Evolutionary conservation across 352 stramenopile species (phyloP).

Genomic region (Globisporangium megalacanthum): DNA sequence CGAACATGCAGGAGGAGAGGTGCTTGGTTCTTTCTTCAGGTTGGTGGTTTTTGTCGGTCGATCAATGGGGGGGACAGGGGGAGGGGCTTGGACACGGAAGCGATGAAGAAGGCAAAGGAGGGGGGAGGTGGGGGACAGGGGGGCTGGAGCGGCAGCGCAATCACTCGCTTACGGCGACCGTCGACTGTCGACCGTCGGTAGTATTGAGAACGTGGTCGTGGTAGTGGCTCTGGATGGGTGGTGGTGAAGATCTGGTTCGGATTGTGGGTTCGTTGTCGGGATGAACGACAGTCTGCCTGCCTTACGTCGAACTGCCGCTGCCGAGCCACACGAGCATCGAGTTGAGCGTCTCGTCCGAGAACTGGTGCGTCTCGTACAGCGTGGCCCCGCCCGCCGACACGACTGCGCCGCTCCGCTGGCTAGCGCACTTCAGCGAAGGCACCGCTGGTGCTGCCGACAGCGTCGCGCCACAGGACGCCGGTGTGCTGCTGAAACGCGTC

Average conservation of each 20-base stretch:
- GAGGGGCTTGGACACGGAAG: too few species aligned
- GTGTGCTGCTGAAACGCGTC: background rate
- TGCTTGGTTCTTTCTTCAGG: too few species aligned
- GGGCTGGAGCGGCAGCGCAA: too few species aligned
- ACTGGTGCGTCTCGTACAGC: slow-evolving; percentile 38
- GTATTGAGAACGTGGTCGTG: too few species aligned
- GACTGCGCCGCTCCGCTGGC: background rate
- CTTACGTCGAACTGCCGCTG: slow-evolving; percentile 6
- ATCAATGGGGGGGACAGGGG: too few species aligned
- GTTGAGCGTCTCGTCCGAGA: slow-evolving; percentile 46
- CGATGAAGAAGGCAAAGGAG: too few species aligned
- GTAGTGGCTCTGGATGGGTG: too few species aligned
- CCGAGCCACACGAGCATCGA: slow-evolving; percentile 32
- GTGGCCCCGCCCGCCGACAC: background rate
- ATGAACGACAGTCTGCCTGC: background rate
- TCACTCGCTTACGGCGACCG: too few species aligned
- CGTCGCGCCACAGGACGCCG: background rate
- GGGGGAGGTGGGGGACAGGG: too few species aligned
- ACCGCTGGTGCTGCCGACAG: background rate
- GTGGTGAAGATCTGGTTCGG: slow-evolving; percentile 1
- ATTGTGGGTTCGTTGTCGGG: background rate
- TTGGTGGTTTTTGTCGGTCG: too few species aligned
- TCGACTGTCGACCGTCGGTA: too few species aligned
- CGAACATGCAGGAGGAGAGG: too few species aligned
- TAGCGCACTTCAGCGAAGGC: background rate